Conservation (phyloP, 768 basidiomycete genomes). For the Boletus subparvulus region DNA sequence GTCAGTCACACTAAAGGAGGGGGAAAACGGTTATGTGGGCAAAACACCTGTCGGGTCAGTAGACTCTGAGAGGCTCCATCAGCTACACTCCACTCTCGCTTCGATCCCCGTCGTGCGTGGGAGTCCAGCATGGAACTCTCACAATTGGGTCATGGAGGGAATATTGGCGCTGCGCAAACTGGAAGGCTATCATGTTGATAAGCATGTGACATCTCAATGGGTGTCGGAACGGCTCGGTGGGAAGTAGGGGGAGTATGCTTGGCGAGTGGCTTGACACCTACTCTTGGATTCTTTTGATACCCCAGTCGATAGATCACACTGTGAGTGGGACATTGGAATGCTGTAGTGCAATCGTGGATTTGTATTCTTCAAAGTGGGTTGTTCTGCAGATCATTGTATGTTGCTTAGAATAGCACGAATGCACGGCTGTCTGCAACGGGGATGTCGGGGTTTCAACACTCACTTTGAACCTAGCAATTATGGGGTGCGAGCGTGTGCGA, state of each 20-base stretch:
- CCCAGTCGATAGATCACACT: constrained; percentile 13
- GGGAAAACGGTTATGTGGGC: constrained; percentile 28
- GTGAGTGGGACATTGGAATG: constrained; percentile 23
- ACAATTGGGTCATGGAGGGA: constrained; percentile 34
- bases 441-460: constrained; percentile 9
- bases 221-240: constrained; percentile 28
- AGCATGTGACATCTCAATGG: constrained; percentile 31
- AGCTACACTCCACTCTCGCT: constrained; percentile 29
- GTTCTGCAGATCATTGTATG: constrained; percentile 17
- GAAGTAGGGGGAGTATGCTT: constrained; percentile 19
- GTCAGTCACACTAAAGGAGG: constrained; percentile 32
- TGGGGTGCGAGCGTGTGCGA: constrained; percentile 6
- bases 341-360: constrained; percentile 14
- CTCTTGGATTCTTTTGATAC: constrained; percentile 22
- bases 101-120: constrained; percentile 26
- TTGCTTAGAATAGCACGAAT: constrained; percentile 8
- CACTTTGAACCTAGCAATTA: constrained; percentile 20
- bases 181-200: constrained; percentile 32
- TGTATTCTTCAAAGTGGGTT: constrained; percentile 22
- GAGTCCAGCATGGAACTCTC: constrained; percentile 30
- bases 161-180: constrained; percentile 26
- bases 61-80: constrained; percentile 30
- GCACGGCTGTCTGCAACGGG: constrained; percentile 8
- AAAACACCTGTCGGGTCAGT: constrained; percentile 25
- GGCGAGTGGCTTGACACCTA: constrained; percentile 6